Evolutionary conservation across 306 rosid genomes (phyloP), one percentile per base, ranked within the genome.

Genomic region (Hippophae gyantsensis): DNA sequence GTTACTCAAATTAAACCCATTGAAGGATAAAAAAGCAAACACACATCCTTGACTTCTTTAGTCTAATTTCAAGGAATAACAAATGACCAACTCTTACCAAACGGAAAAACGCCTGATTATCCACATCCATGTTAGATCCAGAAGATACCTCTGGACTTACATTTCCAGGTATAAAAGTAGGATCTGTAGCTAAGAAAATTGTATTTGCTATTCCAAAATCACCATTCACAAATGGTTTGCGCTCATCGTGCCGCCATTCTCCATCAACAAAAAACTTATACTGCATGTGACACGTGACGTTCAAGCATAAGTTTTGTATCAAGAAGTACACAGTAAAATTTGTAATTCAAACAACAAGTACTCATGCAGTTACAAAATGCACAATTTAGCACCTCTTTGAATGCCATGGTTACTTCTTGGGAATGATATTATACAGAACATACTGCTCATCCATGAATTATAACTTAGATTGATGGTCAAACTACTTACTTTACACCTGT

Each of bases 181-280:
- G 78, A 43, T 79, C 89, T 38, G 76, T 74, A 12, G 54, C 50
- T 62, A 86, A 54, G 62, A 75, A 69, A 46, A 83, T 56, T 38
- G 97, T 86, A 72, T 89, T 89, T 55, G 84, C 92, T 49, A 72
- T 57, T 50, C 97, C 97, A 68, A 42, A 77, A 72, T 55, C 71
- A 63, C 87, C 95, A 54, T 48, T 77, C 25, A 70, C 78, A 78
- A 42, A 74, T 48, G 77, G 84, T 58, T 81, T 82, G 55, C 74
- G 86, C 72, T 83, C 95, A 62, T 86, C 90, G 47, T 89, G 87
- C 76, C 79, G 81, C 97, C 92, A 89, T 58, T 79, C 81, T 53
- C 97, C 97, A 62, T 89, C 97, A 45, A 89, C 92, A 25, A 42
- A 69, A 74, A 89, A 89, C 70, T 86, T 89, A 74, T 67, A 89